Conservation (phyloP, 2,329 filamentous ascomycete genomes). For the Aspergillus latus region DNA sequence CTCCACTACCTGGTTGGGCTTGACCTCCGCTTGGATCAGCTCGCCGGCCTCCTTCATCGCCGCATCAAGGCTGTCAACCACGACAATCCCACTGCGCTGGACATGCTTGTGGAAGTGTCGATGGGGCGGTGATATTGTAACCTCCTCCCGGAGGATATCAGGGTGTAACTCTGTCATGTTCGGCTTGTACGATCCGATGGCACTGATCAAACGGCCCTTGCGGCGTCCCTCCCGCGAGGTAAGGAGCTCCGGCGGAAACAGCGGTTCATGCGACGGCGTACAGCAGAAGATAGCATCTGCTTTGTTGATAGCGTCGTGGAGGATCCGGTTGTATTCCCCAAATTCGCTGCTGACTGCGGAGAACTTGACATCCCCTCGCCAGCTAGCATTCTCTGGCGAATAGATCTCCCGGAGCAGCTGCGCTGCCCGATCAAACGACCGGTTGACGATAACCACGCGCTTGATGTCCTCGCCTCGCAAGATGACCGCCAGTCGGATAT, state of each 20-base stretch:
- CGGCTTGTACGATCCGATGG: conserved; percentile 56
- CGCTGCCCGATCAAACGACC: conserved; percentile 50
- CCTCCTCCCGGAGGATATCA: conserved; percentile 68
- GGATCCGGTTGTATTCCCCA: conserved; percentile 64
- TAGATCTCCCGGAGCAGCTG: conserved; percentile 57
- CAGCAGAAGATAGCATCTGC: conserved; percentile 87
- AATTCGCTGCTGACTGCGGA: conserved; percentile 69
- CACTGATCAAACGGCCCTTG: conserved; percentile 46
- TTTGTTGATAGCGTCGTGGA: conserved; percentile 67
- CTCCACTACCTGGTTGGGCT: conserved; percentile 76
- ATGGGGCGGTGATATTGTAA: conserved; percentile 46
- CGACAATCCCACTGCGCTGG: conserved; percentile 58
- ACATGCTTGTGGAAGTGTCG: conserved; percentile 54
- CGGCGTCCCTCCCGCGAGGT: conserved; percentile 57
- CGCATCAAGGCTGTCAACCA: conserved; percentile 70
- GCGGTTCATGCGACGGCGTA: conserved; percentile 69
- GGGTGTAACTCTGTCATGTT: conserved; percentile 82
- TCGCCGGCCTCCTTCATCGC: conserved; percentile 84
- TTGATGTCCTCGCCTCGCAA: conserved; percentile 66
- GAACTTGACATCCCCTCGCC: conserved; percentile 67
- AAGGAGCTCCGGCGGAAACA: conserved; percentile 73
- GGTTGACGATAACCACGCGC: conserved; percentile 80
- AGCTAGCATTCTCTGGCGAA: conserved; percentile 54
- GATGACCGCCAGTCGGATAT: conserved; percentile 78
- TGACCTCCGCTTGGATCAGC: conserved; percentile 73